These are phyloP conservation scores for Linderina pennispora DNA, from an alignment of 192 early-diverging fungal genomes.

Conservation along the genomic window DNA sequence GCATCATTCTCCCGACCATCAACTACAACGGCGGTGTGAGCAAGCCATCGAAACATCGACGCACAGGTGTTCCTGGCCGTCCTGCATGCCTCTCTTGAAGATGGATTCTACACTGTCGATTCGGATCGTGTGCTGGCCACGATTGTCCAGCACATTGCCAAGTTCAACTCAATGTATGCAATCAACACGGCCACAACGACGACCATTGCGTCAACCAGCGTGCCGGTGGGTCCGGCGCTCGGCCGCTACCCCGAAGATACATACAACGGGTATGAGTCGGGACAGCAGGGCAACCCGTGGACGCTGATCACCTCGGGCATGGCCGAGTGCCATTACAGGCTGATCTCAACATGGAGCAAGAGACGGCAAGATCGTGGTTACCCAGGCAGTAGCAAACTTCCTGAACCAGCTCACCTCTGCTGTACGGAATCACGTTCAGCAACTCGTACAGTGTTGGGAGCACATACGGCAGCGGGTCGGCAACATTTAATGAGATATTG, in stretches of 20 bases:
- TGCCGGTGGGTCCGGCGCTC: slow-evolving; percentile 37
- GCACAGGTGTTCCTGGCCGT: slow-evolving; percentile 47
- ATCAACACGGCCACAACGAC: neutral
- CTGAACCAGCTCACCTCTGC: slow-evolving; percentile 10
- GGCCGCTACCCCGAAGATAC: slow-evolving; percentile 62
- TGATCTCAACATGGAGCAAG: slow-evolving; percentile 12
- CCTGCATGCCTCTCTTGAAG: slow-evolving; percentile 22
- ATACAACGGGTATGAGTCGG: slow-evolving; percentile 51
- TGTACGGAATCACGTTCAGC: neutral
- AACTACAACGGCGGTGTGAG: neutral
- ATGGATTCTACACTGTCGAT: slow-evolving; percentile 13
- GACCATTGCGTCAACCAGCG: neutral
- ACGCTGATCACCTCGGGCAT: slow-evolving; percentile 44
- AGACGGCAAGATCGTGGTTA: slow-evolving; percentile 37
- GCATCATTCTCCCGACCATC: neutral
- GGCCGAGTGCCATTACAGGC: slow-evolving; percentile 50
- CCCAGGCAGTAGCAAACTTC: slow-evolving; percentile 24
- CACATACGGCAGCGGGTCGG: neutral
- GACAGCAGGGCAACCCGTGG: slow-evolving; percentile 57
- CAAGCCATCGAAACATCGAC: slow-evolving; percentile 33
- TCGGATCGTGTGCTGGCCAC: neutral
- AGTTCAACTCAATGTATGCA: neutral
- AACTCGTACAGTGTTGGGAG: neutral
- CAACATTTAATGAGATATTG: neutral
- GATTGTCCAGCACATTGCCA: neutral